Evolutionary conservation across 192 early-diverging fungal species (phyloP), one percentile per base, ranked within the genome.

Genomic region (Geosiphon pyriformis): DNA sequence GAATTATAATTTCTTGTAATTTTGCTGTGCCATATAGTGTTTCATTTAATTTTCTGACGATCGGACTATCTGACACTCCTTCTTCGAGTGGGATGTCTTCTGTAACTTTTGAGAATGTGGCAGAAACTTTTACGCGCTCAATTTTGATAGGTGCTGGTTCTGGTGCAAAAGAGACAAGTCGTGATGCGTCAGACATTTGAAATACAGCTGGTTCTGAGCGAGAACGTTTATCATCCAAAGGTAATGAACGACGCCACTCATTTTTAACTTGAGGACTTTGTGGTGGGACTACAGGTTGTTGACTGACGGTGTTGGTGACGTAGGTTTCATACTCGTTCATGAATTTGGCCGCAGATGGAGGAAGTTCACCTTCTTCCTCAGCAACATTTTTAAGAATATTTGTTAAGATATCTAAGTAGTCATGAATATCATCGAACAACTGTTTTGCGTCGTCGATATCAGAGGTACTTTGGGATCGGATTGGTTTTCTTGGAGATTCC

Each of bases 351-450:
- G 2, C 53, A 1, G 20, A 26, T 55, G 53, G 53, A 22, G 53
- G 53, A 20, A 55, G 27, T 55, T 55, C 53, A 26, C 22, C 22
- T 2, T 55, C 27, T 55, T 55, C 53, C 12, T 55, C 53, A 12
- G 53, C 53, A 23, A 55, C 53, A 55, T 23, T 29, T 23, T 2
- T 27, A 22, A 55, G 53, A 11, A 55, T 20, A 12, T 55, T 29
- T 11, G 53, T 27, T 1, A 55, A 23, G 53, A 23, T 27, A 23
- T 55, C 53, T 23, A 55, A 55, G 53, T 55, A 55, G 12, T 55
- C 53, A 23, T 55, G 53, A 26, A 55, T 55, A 55, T 55, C 53
- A 55, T 12, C 23, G 53, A 20, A 55, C 23, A 55, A 29, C 23
- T 23, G 12, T 55, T 55, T 55, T 12, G 53, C 53, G 53, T 55